Evolutionary conservation across 305 asterid species (phyloP).

Genomic region (Solanum chacoense): DNA sequence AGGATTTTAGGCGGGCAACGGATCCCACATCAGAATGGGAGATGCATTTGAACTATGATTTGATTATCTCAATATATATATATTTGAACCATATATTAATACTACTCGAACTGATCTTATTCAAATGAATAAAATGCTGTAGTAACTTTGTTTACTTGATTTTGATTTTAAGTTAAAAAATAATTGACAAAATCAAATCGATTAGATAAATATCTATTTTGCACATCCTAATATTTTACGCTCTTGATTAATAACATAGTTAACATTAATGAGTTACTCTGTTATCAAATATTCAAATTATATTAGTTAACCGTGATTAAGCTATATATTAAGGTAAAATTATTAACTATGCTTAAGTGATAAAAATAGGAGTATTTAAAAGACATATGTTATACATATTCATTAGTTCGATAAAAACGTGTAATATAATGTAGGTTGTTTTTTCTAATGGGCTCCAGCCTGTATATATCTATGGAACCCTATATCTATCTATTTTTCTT

Average conservation of each 20-base stretch:
- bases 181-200: neutral
- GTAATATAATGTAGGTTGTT: neutral
- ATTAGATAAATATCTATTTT: neutral
- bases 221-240: neutral
- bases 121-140: neutral
- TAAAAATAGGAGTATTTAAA: neutral
- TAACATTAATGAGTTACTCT: neutral
- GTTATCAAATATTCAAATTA: neutral
- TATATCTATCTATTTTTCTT: neutral
- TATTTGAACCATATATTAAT: neutral
- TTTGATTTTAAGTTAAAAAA: neutral
- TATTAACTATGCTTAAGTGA: neutral
- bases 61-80: neutral
- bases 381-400: neutral
- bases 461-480: too few species aligned
- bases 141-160: neutral
- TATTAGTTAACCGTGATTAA: neutral
- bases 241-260: neutral
- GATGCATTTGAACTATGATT: neutral
- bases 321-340: neutral
- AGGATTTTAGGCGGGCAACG: neutral
- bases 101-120: neutral
- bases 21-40: neutral
- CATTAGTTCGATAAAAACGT: neutral
- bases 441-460: neutral